Conservation (phyloP, 257 asterid genomes). For the Solanum appendiculatum region DNA sequence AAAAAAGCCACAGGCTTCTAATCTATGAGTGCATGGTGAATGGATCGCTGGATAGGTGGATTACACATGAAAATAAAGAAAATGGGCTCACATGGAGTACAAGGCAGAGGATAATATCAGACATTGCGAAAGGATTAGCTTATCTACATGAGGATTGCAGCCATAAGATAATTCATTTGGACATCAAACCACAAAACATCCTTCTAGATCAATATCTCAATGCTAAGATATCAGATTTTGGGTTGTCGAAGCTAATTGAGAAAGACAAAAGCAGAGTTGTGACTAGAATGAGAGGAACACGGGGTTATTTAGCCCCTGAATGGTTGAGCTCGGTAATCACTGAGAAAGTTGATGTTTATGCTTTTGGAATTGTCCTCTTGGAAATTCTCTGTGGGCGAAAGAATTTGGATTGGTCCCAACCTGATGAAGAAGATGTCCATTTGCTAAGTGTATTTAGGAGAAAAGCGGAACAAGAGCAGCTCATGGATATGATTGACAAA, state of each 20-base stretch:
- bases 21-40: conserved; percentile 14
- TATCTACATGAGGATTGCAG: conserved; percentile 17
- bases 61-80: neutral
- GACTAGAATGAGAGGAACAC: conserved; percentile 21
- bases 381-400: conserved; percentile 15
- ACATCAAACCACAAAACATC: conserved; percentile 23
- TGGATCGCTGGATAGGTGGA: conserved; percentile 20
- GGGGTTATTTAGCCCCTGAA: conserved; percentile 14
- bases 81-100: conserved; percentile 1
- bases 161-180: conserved; percentile 19
- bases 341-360: conserved; percentile 17
- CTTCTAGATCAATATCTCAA: conserved; percentile 14
- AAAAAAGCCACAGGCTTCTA: conserved; percentile 11
- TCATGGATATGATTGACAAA: conserved; percentile 7
- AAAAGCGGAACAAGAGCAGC: conserved; percentile 1
- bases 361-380: conserved; percentile 16
- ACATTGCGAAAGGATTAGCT: conserved; percentile 11
- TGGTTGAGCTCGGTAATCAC: conserved; percentile 15
- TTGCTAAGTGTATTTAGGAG: conserved; percentile 5
- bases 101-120: conserved; percentile 1
- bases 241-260: conserved; percentile 14
- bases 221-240: conserved; percentile 21
- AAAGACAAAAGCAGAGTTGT: conserved; percentile 12
- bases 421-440: conserved; percentile 5
- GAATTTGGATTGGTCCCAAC: conserved; percentile 9